These are phyloP conservation scores for Phylloporus scabripes DNA, from an alignment of 768 basidiomycete species.

Conservation along the genomic window DNA sequence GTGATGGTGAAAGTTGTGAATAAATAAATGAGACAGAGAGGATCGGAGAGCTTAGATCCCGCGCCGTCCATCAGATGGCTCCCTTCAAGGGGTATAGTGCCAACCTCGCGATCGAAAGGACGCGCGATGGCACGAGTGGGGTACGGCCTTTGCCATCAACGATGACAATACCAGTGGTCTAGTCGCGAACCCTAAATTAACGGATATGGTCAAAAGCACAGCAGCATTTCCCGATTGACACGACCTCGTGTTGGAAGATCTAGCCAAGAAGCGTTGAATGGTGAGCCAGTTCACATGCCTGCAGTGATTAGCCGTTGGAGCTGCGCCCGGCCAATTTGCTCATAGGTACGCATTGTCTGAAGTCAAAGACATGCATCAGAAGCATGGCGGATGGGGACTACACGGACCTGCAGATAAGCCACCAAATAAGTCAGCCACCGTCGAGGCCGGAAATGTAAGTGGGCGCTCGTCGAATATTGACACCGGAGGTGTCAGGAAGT, in stretches of 20 bases:
- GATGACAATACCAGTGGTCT: slow-evolving; percentile 10
- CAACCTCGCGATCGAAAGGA: slow-evolving; percentile 10
- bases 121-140: slow-evolving; percentile 9
- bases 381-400: slow-evolving; percentile 7
- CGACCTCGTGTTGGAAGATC: slow-evolving; percentile 20
- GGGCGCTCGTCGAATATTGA: slow-evolving; percentile 4
- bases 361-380: slow-evolving; percentile 6
- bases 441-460: slow-evolving; percentile 18
- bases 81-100: slow-evolving; percentile 11
- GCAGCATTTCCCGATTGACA: slow-evolving; percentile 23
- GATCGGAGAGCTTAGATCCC: slow-evolving; percentile 22
- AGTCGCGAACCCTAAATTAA: slow-evolving; percentile 27
- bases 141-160: slow-evolving; percentile 21
- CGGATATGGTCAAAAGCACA: slow-evolving; percentile 26
- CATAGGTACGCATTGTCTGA: slow-evolving; percentile 3
- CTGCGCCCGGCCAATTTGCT: slow-evolving; percentile 17
- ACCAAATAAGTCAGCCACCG: slow-evolving; percentile 16
- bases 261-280: slow-evolving; percentile 15
- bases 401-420: not conserved
- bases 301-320: slow-evolving; percentile 14
- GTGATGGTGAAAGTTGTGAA: not conserved
- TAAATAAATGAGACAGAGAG: not conserved
- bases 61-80: slow-evolving; percentile 13
- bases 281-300: slow-evolving; percentile 7
- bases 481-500: slow-evolving; percentile 4